Evolutionary conservation across 495 filamentous ascomycete genomes (phyloP), one percentile per base, ranked within the genome.

Genomic region (Lepidopterella palustris): DNA sequence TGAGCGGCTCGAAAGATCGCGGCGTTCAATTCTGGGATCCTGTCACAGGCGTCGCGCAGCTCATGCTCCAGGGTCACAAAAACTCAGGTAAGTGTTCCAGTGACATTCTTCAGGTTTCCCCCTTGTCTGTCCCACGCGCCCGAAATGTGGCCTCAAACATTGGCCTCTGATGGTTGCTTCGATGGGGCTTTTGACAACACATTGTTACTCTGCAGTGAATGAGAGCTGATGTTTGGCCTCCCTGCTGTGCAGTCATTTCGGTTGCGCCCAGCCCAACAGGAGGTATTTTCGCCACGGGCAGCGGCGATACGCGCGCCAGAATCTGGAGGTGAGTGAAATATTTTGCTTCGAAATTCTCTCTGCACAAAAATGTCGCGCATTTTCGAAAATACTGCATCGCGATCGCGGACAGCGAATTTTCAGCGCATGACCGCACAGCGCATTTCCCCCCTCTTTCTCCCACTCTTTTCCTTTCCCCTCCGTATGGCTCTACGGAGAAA

Each of bases 11-110:
- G 55, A 76, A 76, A 61, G 74, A 76, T 55, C 67, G 74, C 23
- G 74, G 74, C 15, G 74, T 76, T 24, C 73, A 74, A 53, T 76
- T 76, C 61, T 76, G 74, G 74, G 74, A 76, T 62, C 72, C 73
- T 3, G 49, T 63, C 47, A 75, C 71, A 11, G 74, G 74, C 45
- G 55, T 68, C 35, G 71, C 73, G 25, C 74, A 75, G 57, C 68
- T 76, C 45, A 71, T 74, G 72, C 59, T 76, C 48, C 71, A 74
- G 60, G 74, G 74, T 2, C 74, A 76, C 60, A 75, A 75, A 60
- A 76, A 76, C 57, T 72, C 69, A 20, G 73, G 73, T 74, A 63
- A 51, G 66, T 59, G 0, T 50, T 15, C 15, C 6, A 24, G n/a
- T 10, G 47, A 50, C 24, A 5, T 10, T 27, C 25, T 15, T 21